Evolutionary conservation across 495 filamentous ascomycete species (phyloP), one percentile per base, ranked within the genome.

Genomic region (Annulohypoxylon nitens): DNA sequence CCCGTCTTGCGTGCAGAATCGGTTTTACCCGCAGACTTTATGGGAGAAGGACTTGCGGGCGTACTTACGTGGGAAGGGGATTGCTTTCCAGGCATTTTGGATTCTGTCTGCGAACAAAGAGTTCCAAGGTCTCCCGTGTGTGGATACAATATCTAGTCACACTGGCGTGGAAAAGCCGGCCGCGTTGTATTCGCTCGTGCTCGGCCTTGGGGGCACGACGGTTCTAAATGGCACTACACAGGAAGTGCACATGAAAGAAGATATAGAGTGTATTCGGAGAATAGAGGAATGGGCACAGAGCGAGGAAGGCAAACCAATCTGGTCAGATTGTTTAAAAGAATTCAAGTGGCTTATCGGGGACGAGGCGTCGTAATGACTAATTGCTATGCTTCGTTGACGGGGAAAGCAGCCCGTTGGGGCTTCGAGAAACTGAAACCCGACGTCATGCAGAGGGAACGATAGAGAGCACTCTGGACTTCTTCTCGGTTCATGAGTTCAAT

Each of bases 1-100:
- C 6, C 84, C 88, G 3, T 83, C 75, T 2, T 72, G 93, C 4
- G 90, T 95, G 41, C 93, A 96, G 79, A 95, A 95, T 77, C 87
- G 92, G 4, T 92, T 95, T 78, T 87, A 90, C 65, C 80, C 81
- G 2, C 83, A 79, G 1, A 91, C 88, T 3, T 67, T 76, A 4
- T 95, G 87, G 78, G 93, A 95, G 64, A 76, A 83, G 1, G 77
- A 83, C 2, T 70, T 94, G 7, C 86, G 93, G 9, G 75, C 76
- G 0, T 95, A 90, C 77, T 93, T 91, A 74, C 79, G 82, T 12
- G 84, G 87, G 37, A 79, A 86, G 6, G 82, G 81, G 25, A 89
- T 93, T 41, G 76, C 85, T 14, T 95, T 93, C 75, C 92, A 95
- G 77, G 86, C 88, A 20, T 95, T 94, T 81, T 94, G 93, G 93